phyloP scores from a whole-genome alignment of 108 stramenopile species.

The Tribonema minus region DNA sequence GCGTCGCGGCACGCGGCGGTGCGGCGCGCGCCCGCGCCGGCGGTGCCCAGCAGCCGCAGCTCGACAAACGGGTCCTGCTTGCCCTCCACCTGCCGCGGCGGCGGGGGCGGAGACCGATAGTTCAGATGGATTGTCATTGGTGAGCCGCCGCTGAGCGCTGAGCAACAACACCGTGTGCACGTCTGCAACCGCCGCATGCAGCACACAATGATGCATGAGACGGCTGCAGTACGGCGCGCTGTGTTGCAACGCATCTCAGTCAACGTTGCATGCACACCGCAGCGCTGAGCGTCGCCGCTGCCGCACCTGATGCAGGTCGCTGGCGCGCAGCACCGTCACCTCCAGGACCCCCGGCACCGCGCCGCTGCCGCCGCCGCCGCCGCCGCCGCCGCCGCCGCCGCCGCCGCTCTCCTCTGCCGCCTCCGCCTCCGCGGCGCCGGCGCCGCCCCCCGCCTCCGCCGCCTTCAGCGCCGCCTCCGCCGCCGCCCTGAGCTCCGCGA shows the following conservation, averaged over 20 bases:
- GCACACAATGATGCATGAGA: too few species aligned
- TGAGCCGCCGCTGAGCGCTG: background rate
- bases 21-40: background rate
- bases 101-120: background rate
- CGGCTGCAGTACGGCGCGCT: too few species aligned
- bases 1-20: background rate
- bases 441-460: background rate
- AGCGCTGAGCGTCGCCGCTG: too few species aligned
- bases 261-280: too few species aligned
- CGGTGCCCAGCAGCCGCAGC: slow-evolving; percentile 1
- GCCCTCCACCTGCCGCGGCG: background rate
- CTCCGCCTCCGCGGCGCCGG: background rate
- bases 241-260: too few species aligned
- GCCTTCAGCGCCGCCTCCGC: background rate
- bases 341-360: slow-evolving; percentile 7
- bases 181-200: too few species aligned
- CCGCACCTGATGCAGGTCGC: slow-evolving; percentile 5
- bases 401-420: background rate
- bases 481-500: background rate
- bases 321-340: slow-evolving; percentile 6
- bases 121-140: background rate
- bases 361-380: background rate
- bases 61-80: slow-evolving; percentile 7
- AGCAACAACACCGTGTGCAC: background rate
- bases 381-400: background rate